These are phyloP conservation scores for Dioscorea dumetorum DNA, from an alignment of 106 monocot genomes.

Conservation along the genomic window DNA sequence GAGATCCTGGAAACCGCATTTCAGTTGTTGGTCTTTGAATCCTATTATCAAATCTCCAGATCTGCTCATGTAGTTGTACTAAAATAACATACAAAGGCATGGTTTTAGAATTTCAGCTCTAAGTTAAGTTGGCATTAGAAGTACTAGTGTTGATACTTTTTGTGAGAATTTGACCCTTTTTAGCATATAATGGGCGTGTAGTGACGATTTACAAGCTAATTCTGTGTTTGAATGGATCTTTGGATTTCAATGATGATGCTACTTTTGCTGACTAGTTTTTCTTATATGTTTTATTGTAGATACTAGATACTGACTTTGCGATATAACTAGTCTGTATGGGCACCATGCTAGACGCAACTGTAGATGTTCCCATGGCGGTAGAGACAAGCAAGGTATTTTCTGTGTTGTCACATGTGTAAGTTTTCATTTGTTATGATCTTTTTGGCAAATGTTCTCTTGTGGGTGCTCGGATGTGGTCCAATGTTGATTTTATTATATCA, in stretches of 20 bases:
- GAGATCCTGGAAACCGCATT: neutral
- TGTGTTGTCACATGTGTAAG: neutral
- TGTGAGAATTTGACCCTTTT: neutral
- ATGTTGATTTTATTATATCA: neutral
- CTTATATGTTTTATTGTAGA: no score
- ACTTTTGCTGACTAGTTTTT: neutral
- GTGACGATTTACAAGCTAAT: neutral
- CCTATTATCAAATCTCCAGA: no score
- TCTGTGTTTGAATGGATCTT: neutral
- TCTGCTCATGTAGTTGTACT: neutral
- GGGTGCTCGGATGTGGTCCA: neutral
- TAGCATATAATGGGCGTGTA: neutral
- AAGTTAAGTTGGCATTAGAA: neutral
- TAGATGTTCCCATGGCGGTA: neutral
- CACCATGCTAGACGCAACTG: neutral
- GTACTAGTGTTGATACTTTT: no score
- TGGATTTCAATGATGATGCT: neutral
- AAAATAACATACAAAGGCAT: neutral
- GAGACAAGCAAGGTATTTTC: slow-evolving; percentile 2
- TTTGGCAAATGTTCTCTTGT: neutral
- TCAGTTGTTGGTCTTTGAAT: no score
- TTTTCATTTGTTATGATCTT: neutral
- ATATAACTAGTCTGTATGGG: slow-evolving; percentile 6
- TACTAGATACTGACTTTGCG: neutral
- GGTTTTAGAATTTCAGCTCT: neutral